Evolutionary conservation across 805 yeast species (phyloP), one percentile per base, ranked within the genome.

Genomic region (Kuraishia borneana): DNA sequence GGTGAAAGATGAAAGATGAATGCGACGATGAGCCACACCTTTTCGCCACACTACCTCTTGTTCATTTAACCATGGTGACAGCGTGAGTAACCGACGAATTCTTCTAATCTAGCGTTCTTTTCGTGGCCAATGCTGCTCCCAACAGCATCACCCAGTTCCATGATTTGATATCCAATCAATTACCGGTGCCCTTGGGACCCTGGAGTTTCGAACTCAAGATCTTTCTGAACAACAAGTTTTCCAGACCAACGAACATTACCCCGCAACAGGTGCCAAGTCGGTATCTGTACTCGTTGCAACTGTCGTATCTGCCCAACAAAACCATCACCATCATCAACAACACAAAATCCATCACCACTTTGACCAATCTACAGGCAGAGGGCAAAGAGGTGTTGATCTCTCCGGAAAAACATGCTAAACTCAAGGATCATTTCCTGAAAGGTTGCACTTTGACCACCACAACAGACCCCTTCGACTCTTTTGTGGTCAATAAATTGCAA

Each of bases 181-280:
- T 78, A 12, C 88, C 92, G 2, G 61, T 67, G 13, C 46, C 66
- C 2, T 57, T 69, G 20, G 85, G 74, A 2, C 65, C 74, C 30
- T 83, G 94, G 94, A 62, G 60, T 28, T 76, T 81, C 44, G 82
- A 71, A 34, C 65, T 81, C 42, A 76, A 71, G 45, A 70, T 83
- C 25, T 82, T 75, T 51, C 56, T 82, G 23, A 77, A 75, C 44
- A 83, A 80, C 61, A 53, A 72, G 43, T 58, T 61, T 57, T 60
- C 73, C 14, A 53, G 60, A 21, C 72, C 74, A 1, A 53, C 49
- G 2, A 48, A 57, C 5, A 44, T 52, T 6, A 42, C 45, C 8
- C 51, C 66, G 1, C 52, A 56, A 2, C 67, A 65, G 28, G 50
- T 55, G 10, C 58, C 56, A 5, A 56, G 65, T 23, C 59, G 65